Conservation (phyloP, 2,329 filamentous ascomycete species). For the Fonsecaea multimorphosa region DNA sequence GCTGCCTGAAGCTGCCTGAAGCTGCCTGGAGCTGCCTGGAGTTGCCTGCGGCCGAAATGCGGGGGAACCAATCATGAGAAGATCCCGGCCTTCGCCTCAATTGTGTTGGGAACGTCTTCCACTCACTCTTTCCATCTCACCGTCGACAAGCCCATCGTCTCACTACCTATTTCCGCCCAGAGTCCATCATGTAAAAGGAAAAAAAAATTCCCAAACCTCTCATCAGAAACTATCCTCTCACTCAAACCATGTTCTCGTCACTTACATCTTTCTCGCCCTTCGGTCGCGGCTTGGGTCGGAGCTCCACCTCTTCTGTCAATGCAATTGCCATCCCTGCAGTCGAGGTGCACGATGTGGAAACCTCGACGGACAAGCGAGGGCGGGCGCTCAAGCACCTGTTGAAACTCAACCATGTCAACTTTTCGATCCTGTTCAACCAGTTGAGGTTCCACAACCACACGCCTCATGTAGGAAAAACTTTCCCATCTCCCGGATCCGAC, state of each 20-base stretch:
- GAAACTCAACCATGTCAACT: conserved; percentile 88
- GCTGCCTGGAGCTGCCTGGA: conserved; percentile 1
- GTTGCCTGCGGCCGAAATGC: conserved; percentile 5
- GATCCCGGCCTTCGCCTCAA: neutral
- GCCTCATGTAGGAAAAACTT: conserved; percentile 69
- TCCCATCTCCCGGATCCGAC: conserved; percentile 32
- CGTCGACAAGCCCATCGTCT: no score
- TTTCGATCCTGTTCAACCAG: conserved; percentile 80
- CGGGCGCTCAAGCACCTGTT: conserved; percentile 88
- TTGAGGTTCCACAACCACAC: conserved; percentile 81
- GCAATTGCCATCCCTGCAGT: conserved; percentile 66
- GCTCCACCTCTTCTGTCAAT: conserved; percentile 11
- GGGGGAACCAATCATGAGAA: conserved; percentile 12
- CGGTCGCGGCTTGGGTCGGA: conserved; percentile 30
- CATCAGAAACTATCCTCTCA: no score
- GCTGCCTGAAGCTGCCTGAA: neutral
- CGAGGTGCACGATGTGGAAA: conserved; percentile 79
- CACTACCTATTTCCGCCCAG: no score
- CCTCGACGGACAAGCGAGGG: conserved; percentile 75
- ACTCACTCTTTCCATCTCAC: neutral
- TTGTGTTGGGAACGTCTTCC: neutral
- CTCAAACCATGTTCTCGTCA: conserved; percentile 19
- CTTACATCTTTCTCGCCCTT: conserved; percentile 29
- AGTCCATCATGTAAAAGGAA: neutral
- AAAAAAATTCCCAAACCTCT: neutral